Evolutionary conservation across 148 eudicot genomes (phyloP).

Genomic region (Amaranthus cruentus): DNA sequence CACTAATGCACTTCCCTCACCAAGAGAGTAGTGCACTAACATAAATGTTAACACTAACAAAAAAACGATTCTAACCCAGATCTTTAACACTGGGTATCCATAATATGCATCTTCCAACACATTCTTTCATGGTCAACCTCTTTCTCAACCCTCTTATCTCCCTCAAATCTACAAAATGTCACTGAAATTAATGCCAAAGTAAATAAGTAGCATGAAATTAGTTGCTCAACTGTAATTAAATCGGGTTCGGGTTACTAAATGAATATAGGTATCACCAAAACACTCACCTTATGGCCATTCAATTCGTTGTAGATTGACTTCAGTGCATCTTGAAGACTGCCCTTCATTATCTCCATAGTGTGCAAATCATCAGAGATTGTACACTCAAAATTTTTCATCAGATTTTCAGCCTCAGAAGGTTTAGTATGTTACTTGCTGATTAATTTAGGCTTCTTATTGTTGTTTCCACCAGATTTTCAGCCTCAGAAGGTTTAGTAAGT

Average conservation of each 20-base stretch:
- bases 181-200: too few species aligned
- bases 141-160: too few species aligned
- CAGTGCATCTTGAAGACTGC: constrained; percentile 57
- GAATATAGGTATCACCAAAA: background rate
- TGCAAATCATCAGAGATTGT: constrained; percentile 77
- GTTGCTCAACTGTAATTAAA: too few species aligned
- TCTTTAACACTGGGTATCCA: too few species aligned
- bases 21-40: too few species aligned
- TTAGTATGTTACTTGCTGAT: constrained; percentile 29
- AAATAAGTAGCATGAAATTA: too few species aligned
- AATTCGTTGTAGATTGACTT: constrained; percentile 44
- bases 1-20: too few species aligned
- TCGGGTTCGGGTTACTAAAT: background rate
- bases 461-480: constrained; percentile 33
- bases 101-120: too few species aligned
- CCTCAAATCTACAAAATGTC: too few species aligned
- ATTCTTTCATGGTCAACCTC: too few species aligned
- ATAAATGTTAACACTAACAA: too few species aligned
- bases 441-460: constrained; percentile 29
- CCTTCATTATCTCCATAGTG: constrained; percentile 53
- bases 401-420: constrained; percentile 36
- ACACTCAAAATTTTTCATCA: constrained; percentile 48
- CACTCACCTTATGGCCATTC: constrained; percentile 54
- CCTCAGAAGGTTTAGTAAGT: constrained; percentile 32
- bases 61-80: too few species aligned